Evolutionary conservation across 352 stramenopile species (phyloP).

Genomic region (Pythium plurisporium): DNA sequence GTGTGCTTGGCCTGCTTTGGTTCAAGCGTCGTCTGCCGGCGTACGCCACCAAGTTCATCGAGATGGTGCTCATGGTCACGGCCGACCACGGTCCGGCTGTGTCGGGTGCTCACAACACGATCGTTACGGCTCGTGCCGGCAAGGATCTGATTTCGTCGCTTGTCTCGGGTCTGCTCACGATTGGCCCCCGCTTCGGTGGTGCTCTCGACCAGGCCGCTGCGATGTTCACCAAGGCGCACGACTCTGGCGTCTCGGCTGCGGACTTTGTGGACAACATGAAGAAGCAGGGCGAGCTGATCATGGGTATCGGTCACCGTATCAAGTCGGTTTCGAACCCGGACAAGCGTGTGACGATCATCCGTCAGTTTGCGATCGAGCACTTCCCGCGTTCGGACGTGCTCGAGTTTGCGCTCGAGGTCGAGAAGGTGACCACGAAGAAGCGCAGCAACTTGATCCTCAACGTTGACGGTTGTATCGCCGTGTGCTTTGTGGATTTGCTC

Average conservation of each 20-base stretch:
- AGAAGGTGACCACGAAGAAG: conserved; percentile 97
- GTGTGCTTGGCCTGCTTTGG: conserved; percentile 94
- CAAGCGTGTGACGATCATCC: conserved; percentile 96
- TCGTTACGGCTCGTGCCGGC: conserved; percentile 91
- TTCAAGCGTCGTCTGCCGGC: conserved; percentile 90
- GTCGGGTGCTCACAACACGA: conserved; percentile 96
- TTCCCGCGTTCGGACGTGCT: conserved; percentile 93
- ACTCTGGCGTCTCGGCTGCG: conserved; percentile 81
- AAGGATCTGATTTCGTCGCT: conserved; percentile 97
- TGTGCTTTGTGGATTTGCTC: conserved; percentile 96
- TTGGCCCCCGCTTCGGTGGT: conserved; percentile 95
- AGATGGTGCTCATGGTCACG: conserved; percentile 98
- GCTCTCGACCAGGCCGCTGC: conserved; percentile 92
- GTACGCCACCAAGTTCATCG: conserved; percentile 95
- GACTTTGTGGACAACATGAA: conserved; percentile 95
- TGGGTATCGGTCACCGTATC: conserved; percentile 96
- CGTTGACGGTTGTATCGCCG: conserved; percentile 96
- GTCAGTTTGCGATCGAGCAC: conserved; percentile 92
- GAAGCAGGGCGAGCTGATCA: conserved; percentile 94
- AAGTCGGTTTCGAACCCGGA: conserved; percentile 95
- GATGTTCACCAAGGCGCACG: conserved; percentile 90
- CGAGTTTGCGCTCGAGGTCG: conserved; percentile 94
- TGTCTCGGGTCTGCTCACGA: conserved; percentile 94
- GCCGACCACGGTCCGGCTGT: conserved; percentile 96
- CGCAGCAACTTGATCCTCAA: conserved; percentile 97